A percentile compares a stretch with the other conserved stretches of the same genome.
Evolutionary conservation across 2,329 filamentous ascomycete species (phyloP).

Genomic region (Microdochium bolleyi): DNA sequence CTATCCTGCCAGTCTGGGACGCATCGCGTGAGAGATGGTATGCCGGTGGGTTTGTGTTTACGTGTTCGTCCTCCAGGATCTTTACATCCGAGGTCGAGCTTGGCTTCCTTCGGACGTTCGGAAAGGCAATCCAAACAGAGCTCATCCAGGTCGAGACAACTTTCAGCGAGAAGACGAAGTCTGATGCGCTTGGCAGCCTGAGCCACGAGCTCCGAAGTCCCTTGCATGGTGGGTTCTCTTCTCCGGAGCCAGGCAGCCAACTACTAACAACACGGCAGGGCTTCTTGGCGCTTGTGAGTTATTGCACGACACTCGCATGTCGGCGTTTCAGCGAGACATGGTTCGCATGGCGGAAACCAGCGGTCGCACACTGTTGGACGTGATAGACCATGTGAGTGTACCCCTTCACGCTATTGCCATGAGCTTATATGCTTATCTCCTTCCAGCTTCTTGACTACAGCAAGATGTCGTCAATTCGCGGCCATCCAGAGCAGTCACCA

Average conservation of each 20-base stretch:
- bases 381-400: constrained; percentile 36
- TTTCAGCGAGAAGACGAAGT: constrained; percentile 24
- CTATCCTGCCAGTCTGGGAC: constrained; percentile 41
- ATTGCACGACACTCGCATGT: constrained; percentile 41
- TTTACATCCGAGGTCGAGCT: constrained; percentile 40
- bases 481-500: constrained; percentile 1
- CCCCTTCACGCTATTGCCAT: too few species aligned
- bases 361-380: constrained; percentile 42
- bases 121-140: neutral
- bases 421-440: too few species aligned
- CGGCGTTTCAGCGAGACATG: constrained; percentile 36
- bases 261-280: constrained; percentile 14
- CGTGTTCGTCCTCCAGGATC: constrained; percentile 28
- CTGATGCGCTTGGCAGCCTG: constrained; percentile 46
- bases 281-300: constrained; percentile 41
- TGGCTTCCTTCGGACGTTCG: constrained; percentile 40
- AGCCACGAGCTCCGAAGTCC: constrained; percentile 55
- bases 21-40: constrained; percentile 35
- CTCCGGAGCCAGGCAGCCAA: neutral
- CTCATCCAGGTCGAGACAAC: constrained; percentile 16
- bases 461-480: constrained; percentile 4
- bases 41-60: constrained; percentile 41
- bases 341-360: constrained; percentile 41
- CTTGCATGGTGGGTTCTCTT: constrained; percentile 37
- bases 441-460: constrained; percentile 31